phyloP scores from a whole-genome alignment of 257 asterid genomes.

The Forsythia suspensa region DNA sequence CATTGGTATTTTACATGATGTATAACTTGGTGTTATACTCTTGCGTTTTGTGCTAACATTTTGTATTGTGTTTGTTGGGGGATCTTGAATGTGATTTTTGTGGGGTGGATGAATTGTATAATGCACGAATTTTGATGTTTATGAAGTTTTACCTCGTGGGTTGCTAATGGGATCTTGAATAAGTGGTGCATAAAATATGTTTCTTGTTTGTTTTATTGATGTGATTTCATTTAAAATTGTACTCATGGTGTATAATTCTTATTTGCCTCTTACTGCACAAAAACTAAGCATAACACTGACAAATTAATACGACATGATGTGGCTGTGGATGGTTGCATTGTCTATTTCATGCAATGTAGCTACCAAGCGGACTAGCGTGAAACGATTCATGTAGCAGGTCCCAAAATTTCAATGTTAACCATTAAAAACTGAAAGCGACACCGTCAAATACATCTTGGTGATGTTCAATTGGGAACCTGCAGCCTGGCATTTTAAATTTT shows the following conservation, averaged over 20 bases:
- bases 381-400: too few relatives aligned
- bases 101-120: neutral
- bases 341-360: too few relatives aligned
- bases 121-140: neutral
- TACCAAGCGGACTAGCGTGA: too few relatives aligned
- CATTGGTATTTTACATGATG: conserved; percentile 41
- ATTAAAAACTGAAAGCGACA: too few relatives aligned
- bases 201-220: neutral
- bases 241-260: neutral
- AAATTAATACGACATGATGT: neutral
- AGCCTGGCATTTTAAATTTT: neutral
- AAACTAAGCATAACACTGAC: neutral
- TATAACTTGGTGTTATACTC: neutral
- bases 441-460: too few relatives aligned
- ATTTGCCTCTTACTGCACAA: too few relatives aligned
- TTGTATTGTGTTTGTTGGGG: neutral
- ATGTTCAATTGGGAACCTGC: too few relatives aligned
- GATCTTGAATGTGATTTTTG: too few relatives aligned
- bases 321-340: neutral
- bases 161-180: neutral
- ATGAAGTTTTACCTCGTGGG: neutral
- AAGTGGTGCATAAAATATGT: neutral
- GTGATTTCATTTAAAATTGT: neutral
- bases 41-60: neutral
- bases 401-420: too few relatives aligned